These are phyloP conservation scores for Starmerella riodocensis DNA, from an alignment of 805 yeast species.

Conservation along the genomic window DNA sequence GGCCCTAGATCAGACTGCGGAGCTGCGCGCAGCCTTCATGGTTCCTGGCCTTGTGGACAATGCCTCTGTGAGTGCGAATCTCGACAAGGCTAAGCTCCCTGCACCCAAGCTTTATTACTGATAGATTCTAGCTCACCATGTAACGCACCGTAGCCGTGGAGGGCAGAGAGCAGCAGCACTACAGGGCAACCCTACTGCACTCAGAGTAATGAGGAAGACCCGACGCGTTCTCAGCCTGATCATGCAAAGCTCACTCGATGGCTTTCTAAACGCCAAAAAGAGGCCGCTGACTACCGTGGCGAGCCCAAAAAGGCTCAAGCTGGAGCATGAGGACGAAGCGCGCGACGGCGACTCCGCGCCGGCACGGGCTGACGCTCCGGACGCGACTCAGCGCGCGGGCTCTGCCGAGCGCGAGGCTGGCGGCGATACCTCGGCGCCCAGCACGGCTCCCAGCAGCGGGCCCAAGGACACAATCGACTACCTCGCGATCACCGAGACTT, in stretches of 20 bases:
- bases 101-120: conserved; percentile 7
- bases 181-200: not conserved
- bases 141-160: no score
- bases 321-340: not conserved
- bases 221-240: conserved; percentile 10
- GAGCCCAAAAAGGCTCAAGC: not conserved
- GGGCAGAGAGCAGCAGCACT: not conserved
- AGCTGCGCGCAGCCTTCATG: conserved; percentile 8
- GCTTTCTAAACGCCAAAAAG: conserved; percentile 18
- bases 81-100: conserved; percentile 12
- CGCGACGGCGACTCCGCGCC: no score
- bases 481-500: conserved; percentile 43
- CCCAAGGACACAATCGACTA: conserved; percentile 27
- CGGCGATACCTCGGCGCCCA: no score
- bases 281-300: conserved; percentile 5
- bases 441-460: no score
- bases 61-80: conserved; percentile 6
- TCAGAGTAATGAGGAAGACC: not conserved
- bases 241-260: conserved; percentile 22
- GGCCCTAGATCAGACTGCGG: conserved; percentile 12
- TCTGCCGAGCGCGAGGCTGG: no score
- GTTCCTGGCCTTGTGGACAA: conserved; percentile 16
- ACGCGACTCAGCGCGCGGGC: no score
- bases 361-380: no score
- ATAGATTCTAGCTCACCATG: no score